Conservation (phyloP, 129 eudicot species). For the Artemisia annua region DNA sequence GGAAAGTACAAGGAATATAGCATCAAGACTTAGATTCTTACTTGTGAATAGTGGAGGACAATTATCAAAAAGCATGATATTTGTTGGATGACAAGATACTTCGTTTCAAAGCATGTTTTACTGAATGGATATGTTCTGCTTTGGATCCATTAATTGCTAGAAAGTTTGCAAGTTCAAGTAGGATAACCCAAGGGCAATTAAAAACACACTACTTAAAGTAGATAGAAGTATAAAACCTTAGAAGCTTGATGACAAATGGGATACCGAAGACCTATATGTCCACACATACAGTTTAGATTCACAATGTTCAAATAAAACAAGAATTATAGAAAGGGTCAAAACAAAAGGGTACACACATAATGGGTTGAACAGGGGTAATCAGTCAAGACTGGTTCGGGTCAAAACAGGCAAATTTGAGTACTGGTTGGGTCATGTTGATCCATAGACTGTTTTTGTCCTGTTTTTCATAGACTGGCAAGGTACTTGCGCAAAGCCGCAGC, state of each 20-base stretch:
- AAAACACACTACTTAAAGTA: background rate
- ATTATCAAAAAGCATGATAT: background rate
- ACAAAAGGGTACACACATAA: no score
- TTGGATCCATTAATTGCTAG: background rate
- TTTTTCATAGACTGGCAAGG: background rate
- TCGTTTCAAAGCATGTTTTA: background rate
- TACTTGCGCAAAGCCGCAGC: no score
- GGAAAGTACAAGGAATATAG: slow-evolving; percentile 4
- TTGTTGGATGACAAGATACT: background rate
- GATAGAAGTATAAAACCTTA: background rate
- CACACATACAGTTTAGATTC: background rate
- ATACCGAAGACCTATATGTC: background rate
- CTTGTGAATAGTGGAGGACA: background rate
- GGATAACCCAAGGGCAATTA: background rate
- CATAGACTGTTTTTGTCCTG: background rate
- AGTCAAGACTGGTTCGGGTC: background rate
- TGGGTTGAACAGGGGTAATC: no score
- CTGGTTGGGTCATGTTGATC: background rate
- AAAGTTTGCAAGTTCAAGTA: background rate
- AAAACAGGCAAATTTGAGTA: background rate
- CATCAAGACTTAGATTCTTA: background rate
- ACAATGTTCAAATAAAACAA: background rate
- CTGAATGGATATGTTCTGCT: background rate
- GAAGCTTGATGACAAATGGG: background rate
- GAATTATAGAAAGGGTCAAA: background rate